phyloP scores from a whole-genome alignment of 148 eudicot genomes.

The Rhododendron ovatum region DNA sequence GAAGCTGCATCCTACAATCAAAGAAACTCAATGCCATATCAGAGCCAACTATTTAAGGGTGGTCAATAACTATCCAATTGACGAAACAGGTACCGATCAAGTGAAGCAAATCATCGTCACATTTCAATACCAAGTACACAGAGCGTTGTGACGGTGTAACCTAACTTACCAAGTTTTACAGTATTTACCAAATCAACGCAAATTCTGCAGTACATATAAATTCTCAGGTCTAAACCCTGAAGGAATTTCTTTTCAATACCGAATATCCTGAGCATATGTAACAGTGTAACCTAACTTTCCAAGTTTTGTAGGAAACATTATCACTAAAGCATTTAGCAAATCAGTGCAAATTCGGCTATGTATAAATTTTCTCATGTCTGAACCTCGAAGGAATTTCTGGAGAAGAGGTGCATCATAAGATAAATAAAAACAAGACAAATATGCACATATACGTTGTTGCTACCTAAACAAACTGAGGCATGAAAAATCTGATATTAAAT shows the following conservation, averaged over 20 bases:
- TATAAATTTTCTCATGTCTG: background rate
- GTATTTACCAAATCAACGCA: background rate
- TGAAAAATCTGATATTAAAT: background rate
- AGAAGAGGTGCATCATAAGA: background rate
- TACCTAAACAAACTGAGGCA: background rate
- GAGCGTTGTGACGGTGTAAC: background rate
- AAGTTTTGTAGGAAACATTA: background rate
- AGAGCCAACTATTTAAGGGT: background rate
- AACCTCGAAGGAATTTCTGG: background rate
- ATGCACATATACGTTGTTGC: background rate
- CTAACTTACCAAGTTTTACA: background rate
- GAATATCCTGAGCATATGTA: background rate
- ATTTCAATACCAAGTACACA: background rate
- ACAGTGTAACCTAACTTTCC: background rate
- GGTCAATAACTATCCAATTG: background rate
- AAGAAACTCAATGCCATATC: conserved; percentile 10
- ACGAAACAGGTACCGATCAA: background rate
- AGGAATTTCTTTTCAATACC: background rate
- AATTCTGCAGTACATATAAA: background rate
- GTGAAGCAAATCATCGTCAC: background rate
- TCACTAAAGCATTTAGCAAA: conserved; percentile 1
- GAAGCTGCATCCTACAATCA: conserved; percentile 49
- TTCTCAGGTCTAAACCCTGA: background rate
- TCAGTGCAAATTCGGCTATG: background rate
- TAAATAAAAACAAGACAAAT: background rate